Evolutionary conservation across 2,329 filamentous ascomycete species (phyloP).

Genomic region (Cercospora zeina): DNA sequence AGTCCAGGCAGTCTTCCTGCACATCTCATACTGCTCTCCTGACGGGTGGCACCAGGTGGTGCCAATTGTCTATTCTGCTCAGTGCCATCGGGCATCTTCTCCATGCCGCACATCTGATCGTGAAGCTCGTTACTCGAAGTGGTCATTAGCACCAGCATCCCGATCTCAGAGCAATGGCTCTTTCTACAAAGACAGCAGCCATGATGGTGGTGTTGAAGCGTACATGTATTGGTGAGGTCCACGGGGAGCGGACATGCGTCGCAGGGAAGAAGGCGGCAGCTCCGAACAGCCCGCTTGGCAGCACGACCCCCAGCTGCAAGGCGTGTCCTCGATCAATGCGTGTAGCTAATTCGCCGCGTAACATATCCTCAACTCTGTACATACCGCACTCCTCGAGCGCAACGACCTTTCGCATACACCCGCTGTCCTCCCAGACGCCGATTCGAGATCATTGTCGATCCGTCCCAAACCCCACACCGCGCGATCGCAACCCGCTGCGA

Average conservation of each 20-base stretch:
- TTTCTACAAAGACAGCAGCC: neutral
- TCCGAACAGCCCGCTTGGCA: slow-evolving; percentile 5
- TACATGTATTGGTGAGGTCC: neutral
- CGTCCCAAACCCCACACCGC: neutral
- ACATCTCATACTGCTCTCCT: neutral
- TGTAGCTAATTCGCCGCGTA: slow-evolving; percentile 6
- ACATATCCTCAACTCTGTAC: slow-evolving; percentile 3
- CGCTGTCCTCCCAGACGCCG: neutral
- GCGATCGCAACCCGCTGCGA: slow-evolving; percentile 2
- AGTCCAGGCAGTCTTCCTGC: neutral
- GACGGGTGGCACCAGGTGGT: neutral
- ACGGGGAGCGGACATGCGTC: neutral
- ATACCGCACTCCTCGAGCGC: neutral
- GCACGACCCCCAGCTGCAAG: neutral
- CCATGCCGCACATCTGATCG: neutral
- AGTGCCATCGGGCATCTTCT: neutral
- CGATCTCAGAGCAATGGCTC: neutral
- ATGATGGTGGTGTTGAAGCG: neutral
- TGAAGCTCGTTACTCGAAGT: neutral
- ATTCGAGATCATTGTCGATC: neutral
- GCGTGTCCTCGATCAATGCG: slow-evolving; percentile 6
- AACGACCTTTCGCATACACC: neutral
- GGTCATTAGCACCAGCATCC: neutral
- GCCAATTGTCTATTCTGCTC: no score
- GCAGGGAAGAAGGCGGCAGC: neutral